phyloP scores from a whole-genome alignment of 169 alveolate species.

The Cryptosporidium tyzzeri region DNA sequence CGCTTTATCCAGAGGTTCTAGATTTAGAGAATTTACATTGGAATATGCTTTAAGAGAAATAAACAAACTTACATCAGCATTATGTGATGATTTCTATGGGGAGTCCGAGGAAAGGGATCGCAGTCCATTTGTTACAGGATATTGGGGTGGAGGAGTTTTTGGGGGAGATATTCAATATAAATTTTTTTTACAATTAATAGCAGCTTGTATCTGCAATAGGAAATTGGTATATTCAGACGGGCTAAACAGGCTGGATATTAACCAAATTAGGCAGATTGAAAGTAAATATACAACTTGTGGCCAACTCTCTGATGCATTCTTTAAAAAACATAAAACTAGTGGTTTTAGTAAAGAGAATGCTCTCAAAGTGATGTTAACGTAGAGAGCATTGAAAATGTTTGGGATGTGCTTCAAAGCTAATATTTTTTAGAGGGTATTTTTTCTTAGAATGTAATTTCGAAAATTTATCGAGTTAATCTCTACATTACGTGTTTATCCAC shows the following conservation, averaged over 20 bases:
- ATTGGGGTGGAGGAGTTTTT: slow-evolving; percentile 57
- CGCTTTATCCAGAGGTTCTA: not conserved
- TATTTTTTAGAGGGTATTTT: too few species aligned
- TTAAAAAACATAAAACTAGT: not conserved
- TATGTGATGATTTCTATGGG: slow-evolving; percentile 29
- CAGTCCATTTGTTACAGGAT: slow-evolving; percentile 22
- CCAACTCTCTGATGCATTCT: not conserved
- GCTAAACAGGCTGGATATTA: not conserved
- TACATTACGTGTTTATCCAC: too few species aligned
- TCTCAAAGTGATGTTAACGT: not conserved
- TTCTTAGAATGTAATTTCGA: not conserved
- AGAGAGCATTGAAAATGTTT: not conserved
- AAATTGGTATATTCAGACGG: slow-evolving; percentile 8
- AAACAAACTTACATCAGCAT: slow-evolving; percentile 14
- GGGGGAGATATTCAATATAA: slow-evolving; percentile 23
- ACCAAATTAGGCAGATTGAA: not conserved
- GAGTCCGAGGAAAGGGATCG: slow-evolving; percentile 15
- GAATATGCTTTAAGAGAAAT: slow-evolving; percentile 2
- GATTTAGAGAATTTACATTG: not conserved
- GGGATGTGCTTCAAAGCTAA: not conserved
- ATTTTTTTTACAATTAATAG: slow-evolving; percentile 11
- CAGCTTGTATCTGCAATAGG: slow-evolving; percentile 27
- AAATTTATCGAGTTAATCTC: not conserved
- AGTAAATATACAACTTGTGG: slow-evolving; percentile 20
- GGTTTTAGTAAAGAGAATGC: not conserved